Conservation (phyloP, 2,329 filamentous ascomycete species). For the Ophiostoma populinum region DNA sequence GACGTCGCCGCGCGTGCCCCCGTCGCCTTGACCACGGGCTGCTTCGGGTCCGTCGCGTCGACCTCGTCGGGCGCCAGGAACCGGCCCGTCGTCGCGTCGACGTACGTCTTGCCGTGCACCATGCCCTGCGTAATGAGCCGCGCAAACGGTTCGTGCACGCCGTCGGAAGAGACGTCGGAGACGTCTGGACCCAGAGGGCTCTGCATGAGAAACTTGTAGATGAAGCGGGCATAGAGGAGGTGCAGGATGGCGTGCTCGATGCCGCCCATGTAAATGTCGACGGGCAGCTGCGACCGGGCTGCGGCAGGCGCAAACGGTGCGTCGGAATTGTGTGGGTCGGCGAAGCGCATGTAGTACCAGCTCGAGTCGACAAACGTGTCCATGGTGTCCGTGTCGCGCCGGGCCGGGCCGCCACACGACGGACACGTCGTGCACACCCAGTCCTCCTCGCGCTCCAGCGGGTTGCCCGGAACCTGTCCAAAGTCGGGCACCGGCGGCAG, state of each 20-base stretch:
- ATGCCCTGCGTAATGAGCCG: conserved; percentile 78
- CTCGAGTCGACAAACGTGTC: conserved; percentile 92
- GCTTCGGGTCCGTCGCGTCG: conserved; percentile 36
- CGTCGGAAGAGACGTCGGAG: no score
- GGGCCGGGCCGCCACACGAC: conserved; percentile 50
- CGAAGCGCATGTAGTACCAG: conserved; percentile 78
- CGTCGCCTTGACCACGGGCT: conserved; percentile 45
- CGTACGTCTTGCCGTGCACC: conserved; percentile 77
- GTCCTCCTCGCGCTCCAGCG: conserved; percentile 50
- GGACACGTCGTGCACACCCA: conserved; percentile 68
- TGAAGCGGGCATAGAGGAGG: conserved; percentile 74
- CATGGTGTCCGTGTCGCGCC: conserved; percentile 85
- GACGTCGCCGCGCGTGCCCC: conserved; percentile 41
- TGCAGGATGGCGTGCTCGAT: conserved; percentile 86
- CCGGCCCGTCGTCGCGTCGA: conserved; percentile 54
- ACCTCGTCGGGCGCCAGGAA: conserved; percentile 67
- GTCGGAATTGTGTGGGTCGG: conserved; percentile 48
- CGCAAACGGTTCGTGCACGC: conserved; percentile 56
- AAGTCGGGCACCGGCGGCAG: conserved; percentile 56
- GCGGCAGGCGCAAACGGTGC: conserved; percentile 43
- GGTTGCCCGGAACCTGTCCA: conserved; percentile 57
- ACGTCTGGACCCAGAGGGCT: no score
- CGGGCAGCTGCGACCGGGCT: conserved; percentile 44
- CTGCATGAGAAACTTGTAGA: conserved; percentile 67
- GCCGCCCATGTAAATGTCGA: conserved; percentile 78